Evolutionary conservation across 176 grass and related monocot species (phyloP).

Genomic region (Hsuehochloa calcarea): DNA sequence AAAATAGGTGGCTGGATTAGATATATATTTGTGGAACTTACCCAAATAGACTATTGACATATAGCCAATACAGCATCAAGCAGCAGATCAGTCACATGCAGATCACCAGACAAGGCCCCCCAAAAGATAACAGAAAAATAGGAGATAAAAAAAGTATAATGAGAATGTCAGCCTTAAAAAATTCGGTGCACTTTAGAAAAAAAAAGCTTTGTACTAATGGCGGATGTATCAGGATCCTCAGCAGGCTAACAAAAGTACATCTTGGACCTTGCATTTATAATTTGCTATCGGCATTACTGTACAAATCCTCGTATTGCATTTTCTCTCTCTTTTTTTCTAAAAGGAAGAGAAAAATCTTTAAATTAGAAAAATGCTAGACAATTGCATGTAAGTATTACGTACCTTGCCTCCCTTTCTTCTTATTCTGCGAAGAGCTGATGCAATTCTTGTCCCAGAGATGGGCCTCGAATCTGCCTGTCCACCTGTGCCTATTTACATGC

Average conservation of each 20-base stretch:
- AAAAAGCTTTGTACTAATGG: conserved; percentile 11
- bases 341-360: no score
- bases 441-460: conserved; percentile 98
- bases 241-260: background rate
- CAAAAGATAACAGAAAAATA: conserved; percentile 34
- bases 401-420: conserved; percentile 99
- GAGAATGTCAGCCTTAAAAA: conserved; percentile 64
- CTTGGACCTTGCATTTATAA: conserved; percentile 2
- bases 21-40: conserved; percentile 44
- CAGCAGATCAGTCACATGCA: conserved; percentile 58
- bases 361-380: background rate
- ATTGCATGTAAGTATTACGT: background rate
- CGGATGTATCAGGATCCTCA: conserved; percentile 28
- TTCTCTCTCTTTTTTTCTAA: background rate
- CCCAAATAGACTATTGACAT: conserved; percentile 62
- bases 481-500: conserved; percentile 71
- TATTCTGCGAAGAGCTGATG: conserved; percentile 61
- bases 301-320: conserved; percentile 22
- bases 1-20: conserved; percentile 24
- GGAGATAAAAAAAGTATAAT: conserved; percentile 4
- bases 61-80: conserved; percentile 5
- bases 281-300: background rate
- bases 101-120: conserved; percentile 41
- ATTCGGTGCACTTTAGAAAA: conserved; percentile 41
- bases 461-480: conserved; percentile 89